phyloP scores from a whole-genome alignment of 2,329 filamentous ascomycete species.

The Ophiostoma piceae region DNA sequence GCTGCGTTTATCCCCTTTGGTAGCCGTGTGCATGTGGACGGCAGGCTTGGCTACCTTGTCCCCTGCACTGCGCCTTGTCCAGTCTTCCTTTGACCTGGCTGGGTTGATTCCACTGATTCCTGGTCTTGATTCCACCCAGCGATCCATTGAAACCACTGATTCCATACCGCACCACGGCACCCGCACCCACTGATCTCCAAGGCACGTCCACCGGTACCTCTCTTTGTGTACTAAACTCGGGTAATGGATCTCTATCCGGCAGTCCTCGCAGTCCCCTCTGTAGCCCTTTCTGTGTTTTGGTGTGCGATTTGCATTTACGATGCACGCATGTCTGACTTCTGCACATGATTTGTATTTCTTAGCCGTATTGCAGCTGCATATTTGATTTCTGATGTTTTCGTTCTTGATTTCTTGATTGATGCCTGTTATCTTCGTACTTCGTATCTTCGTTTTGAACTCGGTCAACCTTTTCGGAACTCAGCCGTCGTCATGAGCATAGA shows the following conservation, averaged over 20 bases:
- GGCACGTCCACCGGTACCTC: background rate
- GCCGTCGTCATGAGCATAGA: background rate
- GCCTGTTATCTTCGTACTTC: background rate
- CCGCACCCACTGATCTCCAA: background rate
- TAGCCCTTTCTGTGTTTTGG: background rate
- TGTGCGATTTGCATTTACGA: background rate
- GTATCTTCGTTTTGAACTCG: background rate
- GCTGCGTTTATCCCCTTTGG: constrained; percentile 5
- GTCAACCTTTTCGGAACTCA: background rate
- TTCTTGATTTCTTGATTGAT: background rate
- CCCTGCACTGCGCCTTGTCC: constrained; percentile 6
- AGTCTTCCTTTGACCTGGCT: background rate
- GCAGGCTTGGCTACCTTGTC: background rate
- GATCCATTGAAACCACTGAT: too few relatives aligned
- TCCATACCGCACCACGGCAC: too few relatives aligned
- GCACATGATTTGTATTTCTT: constrained; percentile 6
- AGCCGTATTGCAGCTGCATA: background rate
- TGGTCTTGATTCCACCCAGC: background rate
- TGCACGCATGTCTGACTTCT: background rate
- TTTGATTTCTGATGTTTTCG: too few relatives aligned
- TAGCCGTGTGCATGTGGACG: background rate
- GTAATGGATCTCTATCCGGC: background rate
- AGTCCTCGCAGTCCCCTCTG: background rate
- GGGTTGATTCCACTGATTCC: background rate
- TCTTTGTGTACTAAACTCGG: background rate